Base-by-base conservation (phyloP, 2,329 filamentous ascomycete species). In the Pseudogymnoascus sp. region DNA sequence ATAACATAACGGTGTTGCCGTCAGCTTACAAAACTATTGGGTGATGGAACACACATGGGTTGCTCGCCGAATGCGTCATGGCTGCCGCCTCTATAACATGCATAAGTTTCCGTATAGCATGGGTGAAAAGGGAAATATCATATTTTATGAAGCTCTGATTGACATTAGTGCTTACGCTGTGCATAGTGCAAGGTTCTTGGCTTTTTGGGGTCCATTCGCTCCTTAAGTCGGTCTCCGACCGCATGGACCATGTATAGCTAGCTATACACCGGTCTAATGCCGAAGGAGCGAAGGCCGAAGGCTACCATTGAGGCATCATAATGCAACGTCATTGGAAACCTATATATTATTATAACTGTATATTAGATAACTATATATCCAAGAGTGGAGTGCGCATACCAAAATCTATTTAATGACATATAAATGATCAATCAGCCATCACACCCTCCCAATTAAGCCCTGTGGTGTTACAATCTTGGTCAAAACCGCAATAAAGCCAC, bases 371-470 rank as follows among this genome's bases (percentile, higher is more conserved):
- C 35, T 37, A 44, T 44, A 26, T 44, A 26, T 10, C 44, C 0
- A 15, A 10, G 26, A 50, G 44, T 31, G 4, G 44, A 31, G 44
- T 31, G n/a, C 15, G 8, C 8, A 31, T n/a, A 10, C 44, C 21
- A 21, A 31, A 50, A 31, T 31, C 15, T 50, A 31, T 50, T 15
- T 10, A 15, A 50, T 5, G 11, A 31, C 7, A 9, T 7, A n/a
- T 8, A 9, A 47, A 35, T 7, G 13, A 15, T 17, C 11, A 15
- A 37, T 26, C 54, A 13, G 36, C 44, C 10, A 21, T 62, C 60
- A 71, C 36, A 68, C 63, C 61, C 66, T 75, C 7, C 75, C 75
- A 1, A 74, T 62, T 24, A 78, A 58, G 2, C 76, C 76, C 61
- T 77, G 66, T 0, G 70, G 60, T 0, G 74, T 77, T 2, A 64